phyloP scores from a whole-genome alignment of 805 yeast species.

The Metschnikowia bowlesiae region DNA sequence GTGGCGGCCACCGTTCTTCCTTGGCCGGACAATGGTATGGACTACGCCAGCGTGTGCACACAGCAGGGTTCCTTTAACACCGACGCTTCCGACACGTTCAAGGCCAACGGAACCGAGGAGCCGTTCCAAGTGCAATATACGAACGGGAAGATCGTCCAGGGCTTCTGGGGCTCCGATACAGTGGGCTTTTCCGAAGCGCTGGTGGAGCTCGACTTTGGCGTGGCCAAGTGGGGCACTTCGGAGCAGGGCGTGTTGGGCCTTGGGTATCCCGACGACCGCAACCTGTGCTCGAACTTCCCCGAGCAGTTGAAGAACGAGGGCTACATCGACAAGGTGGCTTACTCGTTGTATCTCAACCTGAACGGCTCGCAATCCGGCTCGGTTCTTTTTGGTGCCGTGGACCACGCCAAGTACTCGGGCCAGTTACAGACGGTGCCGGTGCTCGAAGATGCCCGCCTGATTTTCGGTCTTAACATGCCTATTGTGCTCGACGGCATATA shows the following conservation, averaged over 20 bases:
- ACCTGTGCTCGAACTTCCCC: conserved; percentile 67
- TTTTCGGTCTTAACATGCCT: conserved; percentile 13
- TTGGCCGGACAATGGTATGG: too few species aligned
- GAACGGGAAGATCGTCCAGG: too few species aligned
- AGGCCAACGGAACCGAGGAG: conserved; percentile 34
- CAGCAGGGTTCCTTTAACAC: background rate
- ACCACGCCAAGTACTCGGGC: conserved; percentile 33
- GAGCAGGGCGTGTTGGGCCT: conserved; percentile 56
- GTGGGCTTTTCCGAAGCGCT: conserved; percentile 48
- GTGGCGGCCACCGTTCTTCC: too few species aligned
- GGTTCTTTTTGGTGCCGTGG: conserved; percentile 41
- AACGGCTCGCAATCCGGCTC: conserved; percentile 25
- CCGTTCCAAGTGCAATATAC: too few species aligned
- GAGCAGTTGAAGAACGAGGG: conserved; percentile 54
- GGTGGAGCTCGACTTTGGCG: conserved; percentile 47
- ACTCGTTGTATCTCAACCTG: conserved; percentile 58
- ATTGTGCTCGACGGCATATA: conserved; percentile 16
- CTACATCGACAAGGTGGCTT: conserved; percentile 48
- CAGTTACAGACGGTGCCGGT: conserved; percentile 33
- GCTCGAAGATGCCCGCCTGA: conserved; percentile 14
- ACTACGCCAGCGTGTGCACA: conserved; percentile 20
- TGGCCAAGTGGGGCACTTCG: too few species aligned
- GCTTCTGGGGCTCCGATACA: conserved; percentile 55
- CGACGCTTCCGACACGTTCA: conserved; percentile 32
- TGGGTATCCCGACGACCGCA: conserved; percentile 59